phyloP scores from a whole-genome alignment of 768 basidiomycete species.

The Lactifluus hygrophoroides region DNA sequence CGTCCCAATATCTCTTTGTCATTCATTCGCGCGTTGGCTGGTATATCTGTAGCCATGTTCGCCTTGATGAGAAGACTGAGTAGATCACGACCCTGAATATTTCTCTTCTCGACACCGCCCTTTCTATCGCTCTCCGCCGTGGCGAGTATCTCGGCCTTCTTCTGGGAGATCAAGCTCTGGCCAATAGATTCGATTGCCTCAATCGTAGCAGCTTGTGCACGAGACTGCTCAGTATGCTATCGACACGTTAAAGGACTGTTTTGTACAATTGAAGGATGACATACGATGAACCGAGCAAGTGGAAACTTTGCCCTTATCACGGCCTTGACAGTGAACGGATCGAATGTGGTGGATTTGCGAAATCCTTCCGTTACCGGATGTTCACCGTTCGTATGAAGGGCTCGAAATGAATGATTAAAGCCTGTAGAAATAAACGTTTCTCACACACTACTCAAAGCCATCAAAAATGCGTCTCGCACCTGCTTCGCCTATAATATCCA shows the following conservation, averaged over 20 bases:
- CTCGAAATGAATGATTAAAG: slow-evolving; percentile 14
- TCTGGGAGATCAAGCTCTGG: slow-evolving; percentile 25
- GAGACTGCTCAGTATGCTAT: slow-evolving; percentile 8
- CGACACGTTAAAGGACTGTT: background rate
- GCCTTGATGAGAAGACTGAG: slow-evolving; percentile 53
- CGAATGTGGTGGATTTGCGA: background rate
- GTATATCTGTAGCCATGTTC: slow-evolving; percentile 54
- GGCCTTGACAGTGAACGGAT: slow-evolving; percentile 9
- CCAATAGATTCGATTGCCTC: slow-evolving; percentile 25
- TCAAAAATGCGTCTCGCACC: background rate
- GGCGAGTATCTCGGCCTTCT: slow-evolving; percentile 28
- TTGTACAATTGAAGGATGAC: background rate
- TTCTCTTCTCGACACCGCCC: slow-evolving; percentile 29
- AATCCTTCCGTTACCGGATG: slow-evolving; percentile 7
- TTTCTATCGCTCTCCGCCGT: slow-evolving; percentile 21
- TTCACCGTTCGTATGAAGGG: background rate
- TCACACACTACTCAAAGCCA: background rate
- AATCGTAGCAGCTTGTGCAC: background rate
- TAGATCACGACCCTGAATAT: slow-evolving; percentile 40
- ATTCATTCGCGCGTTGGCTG: slow-evolving; percentile 43
- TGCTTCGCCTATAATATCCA: slow-evolving; percentile 15
- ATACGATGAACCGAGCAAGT: slow-evolving; percentile 4
- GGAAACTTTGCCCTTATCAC: slow-evolving; percentile 4
- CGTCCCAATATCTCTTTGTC: slow-evolving; percentile 55
- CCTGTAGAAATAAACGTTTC: background rate